A percentile compares a stretch with the other conserved stretches of the same genome.
These are phyloP conservation scores for Capronia americana DNA, from an alignment of 2,329 filamentous ascomycete species.

Conservation along the genomic window DNA sequence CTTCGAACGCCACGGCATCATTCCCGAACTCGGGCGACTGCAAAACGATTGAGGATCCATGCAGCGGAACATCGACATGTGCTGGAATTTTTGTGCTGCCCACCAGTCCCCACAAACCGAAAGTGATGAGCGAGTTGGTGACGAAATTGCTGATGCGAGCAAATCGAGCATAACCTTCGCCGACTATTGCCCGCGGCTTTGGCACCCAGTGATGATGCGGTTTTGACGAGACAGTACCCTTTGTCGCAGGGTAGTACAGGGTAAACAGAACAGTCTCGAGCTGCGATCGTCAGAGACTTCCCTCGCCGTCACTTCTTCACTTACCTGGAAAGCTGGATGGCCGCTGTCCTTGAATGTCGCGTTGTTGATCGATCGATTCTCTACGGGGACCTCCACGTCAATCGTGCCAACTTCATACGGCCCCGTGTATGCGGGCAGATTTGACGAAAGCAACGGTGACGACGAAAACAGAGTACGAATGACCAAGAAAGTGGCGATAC, in stretches of 20 bases:
- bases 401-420: conserved; percentile 39
- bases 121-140: conserved; percentile 36
- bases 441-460: conserved; percentile 36
- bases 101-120: conserved; percentile 35
- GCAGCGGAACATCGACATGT: conserved; percentile 39
- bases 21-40: conserved; percentile 14
- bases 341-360: conserved; percentile 34
- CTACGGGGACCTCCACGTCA: conserved; percentile 37
- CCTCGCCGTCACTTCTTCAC: neutral
- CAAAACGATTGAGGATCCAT: conserved; percentile 21
- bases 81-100: conserved; percentile 39
- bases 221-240: conserved; percentile 28
- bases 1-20: conserved; percentile 7
- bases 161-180: conserved; percentile 38
- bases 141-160: conserved; percentile 39
- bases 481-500: conserved; percentile 29
- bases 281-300: conserved; percentile 16
- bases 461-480: conserved; percentile 34
- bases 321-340: conserved; percentile 35
- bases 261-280: conserved; percentile 41
- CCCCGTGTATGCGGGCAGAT: conserved; percentile 37
- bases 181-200: conserved; percentile 34
- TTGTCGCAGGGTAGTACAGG: conserved; percentile 38
- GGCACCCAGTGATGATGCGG: conserved; percentile 39
- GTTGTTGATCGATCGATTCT: conserved; percentile 32